These are phyloP conservation scores for Astrephomene gubernaculifera DNA, from an alignment of 139 green algal genomes.

Conservation along the genomic window DNA sequence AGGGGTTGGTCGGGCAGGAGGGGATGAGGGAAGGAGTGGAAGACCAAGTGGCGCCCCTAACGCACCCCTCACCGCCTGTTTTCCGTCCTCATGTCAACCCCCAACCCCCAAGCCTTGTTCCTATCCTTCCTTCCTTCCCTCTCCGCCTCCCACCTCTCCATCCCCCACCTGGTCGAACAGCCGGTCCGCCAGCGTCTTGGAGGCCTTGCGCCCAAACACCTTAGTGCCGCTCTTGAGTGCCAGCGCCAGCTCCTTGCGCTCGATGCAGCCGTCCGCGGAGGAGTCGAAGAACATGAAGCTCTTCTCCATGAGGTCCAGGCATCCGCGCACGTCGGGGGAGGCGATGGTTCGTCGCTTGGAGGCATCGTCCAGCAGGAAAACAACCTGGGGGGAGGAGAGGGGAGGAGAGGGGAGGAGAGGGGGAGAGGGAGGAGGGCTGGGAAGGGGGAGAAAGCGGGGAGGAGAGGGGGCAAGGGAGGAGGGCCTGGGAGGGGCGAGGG, in stretches of 20 bases:
- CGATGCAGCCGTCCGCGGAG: constrained; percentile 32
- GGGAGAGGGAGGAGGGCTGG: neutral
- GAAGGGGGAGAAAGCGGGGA: too few species aligned
- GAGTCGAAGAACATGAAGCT: constrained; percentile 49
- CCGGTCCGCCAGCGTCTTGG: constrained; percentile 23
- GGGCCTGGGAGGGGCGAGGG: too few species aligned
- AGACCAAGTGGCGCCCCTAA: too few species aligned
- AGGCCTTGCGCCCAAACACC: constrained; percentile 13
- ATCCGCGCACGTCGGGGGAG: neutral
- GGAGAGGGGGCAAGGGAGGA: too few species aligned
- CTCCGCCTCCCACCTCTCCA: neutral
- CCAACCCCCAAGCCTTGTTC: too few species aligned
- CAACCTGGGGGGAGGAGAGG: neutral
- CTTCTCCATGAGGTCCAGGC: constrained; percentile 42
- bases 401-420: neutral
- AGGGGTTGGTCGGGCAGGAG: too few species aligned
- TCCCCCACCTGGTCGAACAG: constrained; percentile 36
- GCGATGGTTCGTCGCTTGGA: neutral
- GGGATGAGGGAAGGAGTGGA: too few species aligned
- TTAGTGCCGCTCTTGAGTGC: constrained; percentile 36
- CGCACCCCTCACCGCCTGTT: too few species aligned
- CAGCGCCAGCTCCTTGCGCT: constrained; percentile 40
- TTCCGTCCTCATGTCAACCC: too few species aligned
- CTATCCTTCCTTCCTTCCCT: too few species aligned
- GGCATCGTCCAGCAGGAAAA: constrained; percentile 13